phyloP scores from a whole-genome alignment of 75 land plant species.

The Sequoia sempervirens region DNA sequence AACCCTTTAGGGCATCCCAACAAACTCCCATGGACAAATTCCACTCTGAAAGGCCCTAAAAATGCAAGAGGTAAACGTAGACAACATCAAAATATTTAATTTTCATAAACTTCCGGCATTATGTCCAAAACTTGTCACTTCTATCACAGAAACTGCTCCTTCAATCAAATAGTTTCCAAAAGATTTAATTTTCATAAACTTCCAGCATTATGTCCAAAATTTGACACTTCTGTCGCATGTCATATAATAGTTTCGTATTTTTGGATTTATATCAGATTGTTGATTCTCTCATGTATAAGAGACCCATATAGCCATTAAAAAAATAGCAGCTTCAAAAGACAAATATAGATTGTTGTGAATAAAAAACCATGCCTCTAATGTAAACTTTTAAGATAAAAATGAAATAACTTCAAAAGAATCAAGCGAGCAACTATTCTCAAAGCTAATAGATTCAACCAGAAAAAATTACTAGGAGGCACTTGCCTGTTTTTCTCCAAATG shows the following conservation, averaged over 20 bases:
- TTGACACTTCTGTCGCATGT: too few species aligned
- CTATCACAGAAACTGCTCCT: too few species aligned
- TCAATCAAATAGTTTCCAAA: too few species aligned
- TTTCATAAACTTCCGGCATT: too few species aligned
- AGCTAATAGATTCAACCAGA: not conserved
- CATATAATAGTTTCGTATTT: not conserved
- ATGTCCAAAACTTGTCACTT: too few species aligned
- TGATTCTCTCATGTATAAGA: not conserved
- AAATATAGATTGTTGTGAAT: not conserved
- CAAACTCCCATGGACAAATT: too few species aligned
- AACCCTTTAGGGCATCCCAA: too few species aligned
- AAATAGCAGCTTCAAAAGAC: not conserved
- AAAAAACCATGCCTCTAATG: not conserved
- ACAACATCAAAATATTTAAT: too few species aligned
- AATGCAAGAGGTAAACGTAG: too few species aligned
- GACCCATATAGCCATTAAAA: not conserved
- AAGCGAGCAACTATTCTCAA: conserved; percentile 1
- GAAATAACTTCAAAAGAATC: not conserved
- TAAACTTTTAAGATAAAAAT: not conserved
- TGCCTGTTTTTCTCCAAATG: conserved; percentile 60
- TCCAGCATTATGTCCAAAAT: too few species aligned
- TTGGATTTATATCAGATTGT: not conserved
- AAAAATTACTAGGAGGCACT: conserved; percentile 8
- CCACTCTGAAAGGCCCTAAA: too few species aligned
- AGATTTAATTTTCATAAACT: too few species aligned